Evolutionary conservation across 345 rosid species (phyloP).

Genomic region (Cardiospermum halicacabum): DNA sequence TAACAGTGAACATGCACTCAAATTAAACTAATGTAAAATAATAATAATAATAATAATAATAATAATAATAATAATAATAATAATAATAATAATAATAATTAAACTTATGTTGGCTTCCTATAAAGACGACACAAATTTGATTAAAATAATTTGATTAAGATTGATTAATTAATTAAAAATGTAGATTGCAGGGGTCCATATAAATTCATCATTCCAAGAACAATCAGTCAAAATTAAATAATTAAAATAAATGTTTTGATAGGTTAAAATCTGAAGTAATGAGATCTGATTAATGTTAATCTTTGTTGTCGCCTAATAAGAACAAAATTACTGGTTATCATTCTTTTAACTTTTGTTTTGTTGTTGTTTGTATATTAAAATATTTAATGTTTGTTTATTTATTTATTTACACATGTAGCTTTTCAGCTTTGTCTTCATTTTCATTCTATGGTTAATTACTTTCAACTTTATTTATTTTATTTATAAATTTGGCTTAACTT

Average conservation of each 20-base stretch:
- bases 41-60: too few relatives aligned
- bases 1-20: background rate
- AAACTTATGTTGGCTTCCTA: conserved; percentile 1
- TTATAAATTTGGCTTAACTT: too few relatives aligned
- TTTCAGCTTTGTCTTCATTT: too few relatives aligned
- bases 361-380: too few relatives aligned
- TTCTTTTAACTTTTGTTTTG: background rate
- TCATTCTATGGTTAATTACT: too few relatives aligned
- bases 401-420: too few relatives aligned
- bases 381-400: too few relatives aligned
- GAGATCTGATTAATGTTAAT: background rate
- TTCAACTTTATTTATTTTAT: too few relatives aligned
- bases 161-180: background rate
- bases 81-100: too few relatives aligned
- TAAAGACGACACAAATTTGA: background rate
- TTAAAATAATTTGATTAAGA: background rate
- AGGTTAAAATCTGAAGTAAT: background rate
- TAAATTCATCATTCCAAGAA: background rate
- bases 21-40: background rate
- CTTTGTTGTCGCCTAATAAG: background rate
- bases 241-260: too few relatives aligned
- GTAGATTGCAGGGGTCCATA: background rate
- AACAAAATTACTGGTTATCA: background rate
- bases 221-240: background rate
- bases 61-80: too few relatives aligned